Evolutionary conservation across 371 early-diverging fungal species (phyloP).

Genomic region (Apophysomyces sp.): DNA sequence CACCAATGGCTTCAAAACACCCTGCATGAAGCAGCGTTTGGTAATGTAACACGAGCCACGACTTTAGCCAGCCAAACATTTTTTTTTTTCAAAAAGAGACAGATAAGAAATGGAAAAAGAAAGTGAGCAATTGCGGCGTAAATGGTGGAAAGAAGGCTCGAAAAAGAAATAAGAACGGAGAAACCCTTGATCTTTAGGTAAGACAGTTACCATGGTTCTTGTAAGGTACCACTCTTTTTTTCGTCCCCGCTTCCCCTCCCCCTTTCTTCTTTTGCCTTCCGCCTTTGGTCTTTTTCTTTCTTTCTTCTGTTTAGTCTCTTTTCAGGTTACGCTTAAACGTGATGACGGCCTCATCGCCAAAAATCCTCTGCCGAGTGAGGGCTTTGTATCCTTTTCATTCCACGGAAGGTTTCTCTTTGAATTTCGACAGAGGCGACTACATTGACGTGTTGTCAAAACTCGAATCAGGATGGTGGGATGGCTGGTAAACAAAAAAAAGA

Average conservation of each 20-base stretch:
- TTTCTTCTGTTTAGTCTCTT: neutral
- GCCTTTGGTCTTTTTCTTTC: neutral
- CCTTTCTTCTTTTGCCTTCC: neutral
- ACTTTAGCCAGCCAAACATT: neutral
- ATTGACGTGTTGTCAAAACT: conserved; percentile 82
- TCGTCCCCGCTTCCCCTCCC: neutral
- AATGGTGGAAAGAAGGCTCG: no score
- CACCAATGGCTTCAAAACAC: neutral
- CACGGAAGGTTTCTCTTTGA: conserved; percentile 66
- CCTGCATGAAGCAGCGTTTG: neutral
- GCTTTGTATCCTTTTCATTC: conserved; percentile 82
- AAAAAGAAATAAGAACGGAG: neutral
- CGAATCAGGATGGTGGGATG: conserved; percentile 94
- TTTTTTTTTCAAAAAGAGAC: no score
- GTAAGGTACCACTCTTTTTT: conserved; percentile 43
- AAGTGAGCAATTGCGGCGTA: neutral
- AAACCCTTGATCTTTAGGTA: no score
- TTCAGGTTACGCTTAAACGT: neutral
- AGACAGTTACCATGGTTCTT: no score
- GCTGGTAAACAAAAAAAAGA: conserved; percentile 36
- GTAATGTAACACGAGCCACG: neutral
- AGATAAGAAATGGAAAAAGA: neutral
- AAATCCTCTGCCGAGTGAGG: conserved; percentile 36
- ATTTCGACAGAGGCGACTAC: conserved; percentile 74
- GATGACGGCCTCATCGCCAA: conserved; percentile 19